Percentiles rank a stretch among this genome's conserved stretches.
These are phyloP conservation scores for Spongospora subterranea DNA, from an alignment of 208 protist genomes.

Conservation along the genomic window DNA sequence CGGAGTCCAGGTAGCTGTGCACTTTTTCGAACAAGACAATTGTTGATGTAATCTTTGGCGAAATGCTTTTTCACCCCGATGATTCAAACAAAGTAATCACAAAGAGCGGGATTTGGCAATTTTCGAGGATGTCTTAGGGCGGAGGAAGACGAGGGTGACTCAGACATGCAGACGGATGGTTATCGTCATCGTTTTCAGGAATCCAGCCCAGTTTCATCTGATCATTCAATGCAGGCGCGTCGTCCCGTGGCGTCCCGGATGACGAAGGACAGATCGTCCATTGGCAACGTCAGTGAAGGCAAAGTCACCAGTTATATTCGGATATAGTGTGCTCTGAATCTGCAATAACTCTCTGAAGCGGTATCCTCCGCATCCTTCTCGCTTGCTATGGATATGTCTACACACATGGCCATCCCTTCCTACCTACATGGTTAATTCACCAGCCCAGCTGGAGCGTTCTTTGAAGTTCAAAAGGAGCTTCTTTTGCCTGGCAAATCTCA, in stretches of 20 bases:
- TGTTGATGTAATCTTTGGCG: neutral
- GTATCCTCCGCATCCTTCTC: neutral
- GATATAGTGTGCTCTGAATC: neutral
- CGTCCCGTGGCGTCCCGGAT: neutral
- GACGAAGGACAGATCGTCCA: too few species aligned
- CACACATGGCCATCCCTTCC: too few species aligned
- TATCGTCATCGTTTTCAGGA: neutral
- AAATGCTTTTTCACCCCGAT: neutral
- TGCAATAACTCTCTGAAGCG: neutral
- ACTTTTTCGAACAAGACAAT: neutral
- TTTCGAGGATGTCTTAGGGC: neutral
- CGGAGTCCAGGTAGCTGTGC: neutral
- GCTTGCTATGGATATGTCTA: neutral
- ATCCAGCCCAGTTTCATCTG: neutral
- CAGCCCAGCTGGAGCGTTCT: too few species aligned
- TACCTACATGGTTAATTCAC: too few species aligned
- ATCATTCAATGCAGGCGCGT: neutral
- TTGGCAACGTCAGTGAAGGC: neutral
- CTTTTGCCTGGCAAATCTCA: too few species aligned
- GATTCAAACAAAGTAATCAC: neutral
- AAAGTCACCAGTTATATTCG: neutral
- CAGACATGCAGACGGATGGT: neutral
- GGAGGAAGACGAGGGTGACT: too few species aligned
- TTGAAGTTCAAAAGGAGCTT: too few species aligned
- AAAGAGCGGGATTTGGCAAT: neutral